Evolutionary conservation across 495 filamentous ascomycete species (phyloP).

Genomic region (Neurospora africana): DNA sequence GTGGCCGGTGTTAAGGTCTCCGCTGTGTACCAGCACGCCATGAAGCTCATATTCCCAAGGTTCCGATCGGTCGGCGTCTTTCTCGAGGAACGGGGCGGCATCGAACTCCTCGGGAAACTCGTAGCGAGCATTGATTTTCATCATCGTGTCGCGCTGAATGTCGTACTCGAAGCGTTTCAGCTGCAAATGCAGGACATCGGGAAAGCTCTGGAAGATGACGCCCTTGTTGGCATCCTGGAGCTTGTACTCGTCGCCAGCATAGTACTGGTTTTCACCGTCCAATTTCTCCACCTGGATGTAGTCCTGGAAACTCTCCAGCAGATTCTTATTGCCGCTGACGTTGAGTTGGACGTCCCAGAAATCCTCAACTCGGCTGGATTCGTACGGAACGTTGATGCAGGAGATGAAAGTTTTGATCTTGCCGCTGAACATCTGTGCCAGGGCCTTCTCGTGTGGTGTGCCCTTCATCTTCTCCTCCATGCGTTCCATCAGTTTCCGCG

Average conservation of each 20-base stretch:
- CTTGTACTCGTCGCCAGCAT: slow-evolving; percentile 75
- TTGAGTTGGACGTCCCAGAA: slow-evolving; percentile 99
- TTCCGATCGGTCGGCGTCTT: slow-evolving; percentile 78
- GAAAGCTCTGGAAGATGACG: slow-evolving; percentile 93
- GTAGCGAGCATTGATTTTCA: slow-evolving; percentile 97
- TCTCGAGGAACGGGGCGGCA: slow-evolving; percentile 75
- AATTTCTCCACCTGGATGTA: slow-evolving; percentile 94
- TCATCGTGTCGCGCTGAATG: slow-evolving; percentile 89
- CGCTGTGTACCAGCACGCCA: slow-evolving; percentile 92
- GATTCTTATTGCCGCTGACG: slow-evolving; percentile 81
- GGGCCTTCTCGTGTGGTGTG: slow-evolving; percentile 83
- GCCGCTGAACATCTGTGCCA: slow-evolving; percentile 84
- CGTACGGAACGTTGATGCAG: slow-evolving; percentile 96
- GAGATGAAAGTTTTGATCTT: slow-evolving; percentile 98
- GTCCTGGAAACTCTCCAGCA: slow-evolving; percentile 91
- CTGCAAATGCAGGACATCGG: slow-evolving; percentile 88
- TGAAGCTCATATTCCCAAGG: slow-evolving; percentile 86
- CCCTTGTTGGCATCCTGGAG: slow-evolving; percentile 96
- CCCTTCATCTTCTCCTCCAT: slow-evolving; percentile 98
- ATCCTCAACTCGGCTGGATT: slow-evolving; percentile 88
- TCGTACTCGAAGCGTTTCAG: slow-evolving; percentile 98
- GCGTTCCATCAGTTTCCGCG: slow-evolving; percentile 90
- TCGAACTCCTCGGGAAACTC: slow-evolving; percentile 94
- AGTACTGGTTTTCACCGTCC: slow-evolving; percentile 98
- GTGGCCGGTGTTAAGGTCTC: slow-evolving; percentile 94